These are phyloP conservation scores for Magnolia sinica DNA, from an alignment of 164 flowering plant genomes.

Conservation along the genomic window DNA sequence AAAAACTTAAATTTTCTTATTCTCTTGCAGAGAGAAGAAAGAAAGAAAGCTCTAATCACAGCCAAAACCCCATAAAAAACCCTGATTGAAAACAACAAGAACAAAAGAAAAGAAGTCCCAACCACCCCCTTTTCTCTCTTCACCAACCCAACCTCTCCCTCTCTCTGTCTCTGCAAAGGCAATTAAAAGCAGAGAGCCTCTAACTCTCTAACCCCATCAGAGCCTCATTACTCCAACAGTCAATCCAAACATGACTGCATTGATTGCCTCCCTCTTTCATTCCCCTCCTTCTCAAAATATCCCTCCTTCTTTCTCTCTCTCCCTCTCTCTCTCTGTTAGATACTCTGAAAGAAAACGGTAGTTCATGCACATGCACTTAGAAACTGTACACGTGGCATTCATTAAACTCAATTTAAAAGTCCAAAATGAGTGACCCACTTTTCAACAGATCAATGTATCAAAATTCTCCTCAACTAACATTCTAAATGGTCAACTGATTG, in stretches of 20 bases:
- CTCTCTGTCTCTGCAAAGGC: slow-evolving; percentile 3
- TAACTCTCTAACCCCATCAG: slow-evolving; percentile 6
- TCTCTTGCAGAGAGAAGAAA: neutral
- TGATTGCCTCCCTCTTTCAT: slow-evolving; percentile 23
- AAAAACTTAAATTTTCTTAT: neutral
- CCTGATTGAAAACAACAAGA: slow-evolving; percentile 4
- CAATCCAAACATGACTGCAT: slow-evolving; percentile 41
- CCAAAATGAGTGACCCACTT: neutral
- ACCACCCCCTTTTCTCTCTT: slow-evolving; percentile 7
- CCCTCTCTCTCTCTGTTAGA: too few relatives aligned
- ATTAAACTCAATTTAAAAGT: too few relatives aligned
- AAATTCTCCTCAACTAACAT: too few relatives aligned
- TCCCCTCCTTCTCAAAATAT: too few relatives aligned
- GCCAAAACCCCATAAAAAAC: slow-evolving; percentile 2
- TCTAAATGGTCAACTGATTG: too few relatives aligned
- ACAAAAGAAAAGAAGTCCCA: slow-evolving; percentile 4
- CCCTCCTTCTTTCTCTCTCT: too few relatives aligned
- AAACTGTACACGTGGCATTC: too few relatives aligned
- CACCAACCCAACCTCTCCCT: slow-evolving; percentile 2
- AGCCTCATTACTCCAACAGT: slow-evolving; percentile 26
- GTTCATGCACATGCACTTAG: too few relatives aligned
- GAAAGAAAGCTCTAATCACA: slow-evolving; percentile 4
- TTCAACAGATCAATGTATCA: too few relatives aligned
- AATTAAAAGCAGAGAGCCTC: slow-evolving; percentile 18
- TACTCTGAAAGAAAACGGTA: neutral